phyloP scores from a whole-genome alignment of 148 eudicot genomes.

The Amaranthus hypochondriacus region DNA sequence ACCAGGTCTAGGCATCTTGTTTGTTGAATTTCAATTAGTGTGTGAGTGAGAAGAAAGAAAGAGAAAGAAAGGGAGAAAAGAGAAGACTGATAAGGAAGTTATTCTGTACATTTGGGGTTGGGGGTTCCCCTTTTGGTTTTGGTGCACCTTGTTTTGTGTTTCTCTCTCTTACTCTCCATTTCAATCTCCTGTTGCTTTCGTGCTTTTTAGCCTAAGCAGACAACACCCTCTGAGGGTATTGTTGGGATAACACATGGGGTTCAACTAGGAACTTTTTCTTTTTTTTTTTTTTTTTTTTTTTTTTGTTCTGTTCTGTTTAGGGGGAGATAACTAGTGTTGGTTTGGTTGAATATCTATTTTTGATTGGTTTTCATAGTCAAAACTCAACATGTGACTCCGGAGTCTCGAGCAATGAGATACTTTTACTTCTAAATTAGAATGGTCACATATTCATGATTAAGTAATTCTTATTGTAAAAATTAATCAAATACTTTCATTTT shows the following conservation, averaged over 20 bases:
- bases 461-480: no score
- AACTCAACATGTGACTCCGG: no score
- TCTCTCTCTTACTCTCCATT: conserved; percentile 18
- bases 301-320: no score
- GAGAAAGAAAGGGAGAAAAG: conserved; percentile 20
- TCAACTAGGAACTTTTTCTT: no score
- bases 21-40: neutral
- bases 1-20: conserved; percentile 88
- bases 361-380: no score
- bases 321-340: no score
- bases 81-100: conserved; percentile 26
- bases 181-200: conserved; percentile 30
- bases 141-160: conserved; percentile 9
- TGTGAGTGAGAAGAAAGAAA: conserved; percentile 1
- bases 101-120: conserved; percentile 30
- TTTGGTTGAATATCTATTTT: no score
- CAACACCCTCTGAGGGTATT: conserved; percentile 27
- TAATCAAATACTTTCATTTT: no score
- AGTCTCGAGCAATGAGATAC: no score
- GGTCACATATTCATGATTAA: no score
- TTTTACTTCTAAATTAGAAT: no score
- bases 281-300: no score
- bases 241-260: neutral
- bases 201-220: conserved; percentile 26
- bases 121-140: conserved; percentile 11